These are phyloP conservation scores for Clarireedia homoeocarpa DNA, from an alignment of 2,329 filamentous ascomycete species.

Conservation along the genomic window DNA sequence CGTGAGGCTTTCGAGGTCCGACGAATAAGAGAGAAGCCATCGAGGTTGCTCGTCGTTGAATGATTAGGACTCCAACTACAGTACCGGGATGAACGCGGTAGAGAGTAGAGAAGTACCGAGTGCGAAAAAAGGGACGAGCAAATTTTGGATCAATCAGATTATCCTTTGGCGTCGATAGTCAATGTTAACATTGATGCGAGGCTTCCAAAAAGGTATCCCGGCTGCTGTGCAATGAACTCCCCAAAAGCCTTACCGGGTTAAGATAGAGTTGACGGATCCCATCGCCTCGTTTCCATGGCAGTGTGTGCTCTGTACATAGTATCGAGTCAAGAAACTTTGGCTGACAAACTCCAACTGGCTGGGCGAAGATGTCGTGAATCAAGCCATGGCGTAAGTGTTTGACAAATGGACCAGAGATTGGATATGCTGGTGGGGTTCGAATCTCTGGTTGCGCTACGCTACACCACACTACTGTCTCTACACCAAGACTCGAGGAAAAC, in stretches of 20 bases:
- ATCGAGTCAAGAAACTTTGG: not conserved
- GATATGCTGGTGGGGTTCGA: not conserved
- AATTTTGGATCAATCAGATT: no score
- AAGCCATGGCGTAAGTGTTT: not conserved
- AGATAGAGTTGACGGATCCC: no score
- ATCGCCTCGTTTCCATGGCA: no score
- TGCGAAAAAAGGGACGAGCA: no score
- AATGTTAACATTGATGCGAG: not conserved
- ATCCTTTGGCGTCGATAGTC: no score
- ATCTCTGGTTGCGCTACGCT: not conserved
- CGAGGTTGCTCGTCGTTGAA: no score
- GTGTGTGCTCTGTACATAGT: no score
- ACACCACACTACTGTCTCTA: not conserved
- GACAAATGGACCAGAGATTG: not conserved
- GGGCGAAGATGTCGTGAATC: not conserved
- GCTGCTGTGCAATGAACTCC: no score
- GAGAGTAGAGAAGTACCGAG: no score
- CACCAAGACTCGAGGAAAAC: no score
- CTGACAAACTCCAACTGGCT: slow-evolving; percentile 3
- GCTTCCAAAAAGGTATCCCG: no score
- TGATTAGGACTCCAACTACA: not conserved
- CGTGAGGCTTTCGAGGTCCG: not conserved
- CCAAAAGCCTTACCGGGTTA: no score
- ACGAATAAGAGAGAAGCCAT: not conserved
- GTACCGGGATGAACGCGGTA: not conserved